Evolutionary conservation across 2,329 filamentous ascomycete species (phyloP).

Genomic region (Arthrobotrys sphaeroides): DNA sequence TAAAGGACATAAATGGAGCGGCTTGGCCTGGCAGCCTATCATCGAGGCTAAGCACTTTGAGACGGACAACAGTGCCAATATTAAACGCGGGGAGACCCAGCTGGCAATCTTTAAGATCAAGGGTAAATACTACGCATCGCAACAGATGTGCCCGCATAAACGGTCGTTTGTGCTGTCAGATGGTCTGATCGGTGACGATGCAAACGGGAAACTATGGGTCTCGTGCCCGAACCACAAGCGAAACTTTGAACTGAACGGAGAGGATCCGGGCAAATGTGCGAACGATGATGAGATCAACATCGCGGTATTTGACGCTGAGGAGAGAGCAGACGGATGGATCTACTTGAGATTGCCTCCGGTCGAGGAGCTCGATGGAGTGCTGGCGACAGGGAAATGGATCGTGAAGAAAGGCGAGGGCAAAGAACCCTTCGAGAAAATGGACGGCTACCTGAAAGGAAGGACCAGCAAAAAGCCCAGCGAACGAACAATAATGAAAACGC

Average conservation of each 20-base stretch:
- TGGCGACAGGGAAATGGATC: constrained; percentile 82
- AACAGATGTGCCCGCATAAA: constrained; percentile 96
- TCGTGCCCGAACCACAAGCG: constrained; percentile 90
- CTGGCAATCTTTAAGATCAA: constrained; percentile 85
- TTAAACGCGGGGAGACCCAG: constrained; percentile 90
- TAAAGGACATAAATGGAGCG: constrained; percentile 72
- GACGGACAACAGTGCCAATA: constrained; percentile 71
- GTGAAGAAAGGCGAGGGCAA: constrained; percentile 74
- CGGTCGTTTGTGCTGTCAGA: constrained; percentile 89
- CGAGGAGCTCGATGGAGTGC: constrained; percentile 78
- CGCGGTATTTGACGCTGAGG: constrained; percentile 81
- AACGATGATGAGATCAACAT: constrained; percentile 81
- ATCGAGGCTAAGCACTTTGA: constrained; percentile 76
- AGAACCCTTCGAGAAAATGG: constrained; percentile 59
- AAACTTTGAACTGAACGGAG: constrained; percentile 79
- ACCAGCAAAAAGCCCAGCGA: constrained; percentile 58
- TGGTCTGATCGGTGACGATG: constrained; percentile 76
- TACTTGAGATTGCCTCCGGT: constrained; percentile 83
- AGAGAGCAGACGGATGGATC: constrained; percentile 77
- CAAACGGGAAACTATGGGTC: constrained; percentile 76
- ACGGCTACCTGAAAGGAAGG: constrained; percentile 67
- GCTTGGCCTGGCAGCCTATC: constrained; percentile 80
- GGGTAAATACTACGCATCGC: constrained; percentile 82
- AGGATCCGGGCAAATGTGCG: constrained; percentile 73
- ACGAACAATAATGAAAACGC: constrained; percentile 43